A percentile compares a stretch with the other conserved stretches of the same genome.
Evolutionary conservation across 2,329 filamentous ascomycete genomes (phyloP).

Genomic region (Ophiostoma ips): DNA sequence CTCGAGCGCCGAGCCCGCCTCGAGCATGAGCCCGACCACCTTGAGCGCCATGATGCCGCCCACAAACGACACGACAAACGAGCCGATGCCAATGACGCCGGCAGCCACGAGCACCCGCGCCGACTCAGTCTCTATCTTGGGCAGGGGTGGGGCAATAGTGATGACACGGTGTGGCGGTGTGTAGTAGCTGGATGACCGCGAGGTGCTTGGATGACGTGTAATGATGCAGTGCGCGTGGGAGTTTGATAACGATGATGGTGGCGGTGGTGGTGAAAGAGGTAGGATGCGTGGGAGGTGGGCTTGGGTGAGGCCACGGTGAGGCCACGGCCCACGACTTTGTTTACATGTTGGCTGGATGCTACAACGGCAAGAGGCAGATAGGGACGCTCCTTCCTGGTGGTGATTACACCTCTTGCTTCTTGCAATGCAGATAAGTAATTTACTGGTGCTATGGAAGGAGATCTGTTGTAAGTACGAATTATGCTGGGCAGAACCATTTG

Average conservation of each 20-base stretch:
- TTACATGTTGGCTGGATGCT: neutral
- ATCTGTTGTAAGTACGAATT: too few relatives aligned
- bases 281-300: too few relatives aligned
- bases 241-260: too few relatives aligned
- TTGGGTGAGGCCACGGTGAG: too few relatives aligned
- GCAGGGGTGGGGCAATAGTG: too few relatives aligned
- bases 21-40: neutral
- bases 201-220: too few relatives aligned
- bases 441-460: too few relatives aligned
- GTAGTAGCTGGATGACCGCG: neutral
- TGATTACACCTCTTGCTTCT: too few relatives aligned
- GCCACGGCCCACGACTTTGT: neutral
- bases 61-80: neutral
- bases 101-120: neutral
- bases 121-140: neutral
- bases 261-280: too few relatives aligned
- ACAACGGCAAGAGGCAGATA: neutral
- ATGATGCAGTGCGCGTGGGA: too few relatives aligned
- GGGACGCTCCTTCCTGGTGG: neutral
- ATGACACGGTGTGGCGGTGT: neutral
- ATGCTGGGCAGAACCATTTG: too few relatives aligned
- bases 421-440: too few relatives aligned
- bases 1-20: neutral
- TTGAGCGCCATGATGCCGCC: neutral
- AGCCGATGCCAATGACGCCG: neutral